Percentiles rank a stretch among this genome's conserved stretches.
These are phyloP conservation scores for Amanita phalloides DNA, from an alignment of 768 basidiomycete species.

Conservation along the genomic window DNA sequence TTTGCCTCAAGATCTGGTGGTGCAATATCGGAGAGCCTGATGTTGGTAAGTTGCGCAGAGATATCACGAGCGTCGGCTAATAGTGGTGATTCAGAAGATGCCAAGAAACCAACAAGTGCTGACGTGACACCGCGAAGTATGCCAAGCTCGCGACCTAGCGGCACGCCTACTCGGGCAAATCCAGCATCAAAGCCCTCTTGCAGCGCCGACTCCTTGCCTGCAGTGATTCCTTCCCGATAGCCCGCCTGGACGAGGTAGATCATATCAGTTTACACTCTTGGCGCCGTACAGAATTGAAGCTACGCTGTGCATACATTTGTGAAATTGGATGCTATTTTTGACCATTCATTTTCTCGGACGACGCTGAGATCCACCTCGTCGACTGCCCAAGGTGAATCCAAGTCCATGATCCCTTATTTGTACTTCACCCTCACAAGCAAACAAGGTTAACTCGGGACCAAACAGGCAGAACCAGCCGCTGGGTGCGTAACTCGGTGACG, in stretches of 20 bases:
- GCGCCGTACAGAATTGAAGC: background rate
- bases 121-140: constrained; percentile 61
- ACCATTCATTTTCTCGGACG: constrained; percentile 49
- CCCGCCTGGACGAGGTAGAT: constrained; percentile 47
- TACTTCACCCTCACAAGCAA: background rate
- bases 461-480: background rate
- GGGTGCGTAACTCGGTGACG: background rate
- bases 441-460: background rate
- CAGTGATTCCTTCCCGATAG: constrained; percentile 93
- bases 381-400: constrained; percentile 59
- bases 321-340: constrained; percentile 55
- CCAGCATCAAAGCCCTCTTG: constrained; percentile 89
- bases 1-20: constrained; percentile 73
- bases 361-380: constrained; percentile 27
- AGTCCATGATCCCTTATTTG: constrained; percentile 4
- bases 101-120: constrained; percentile 49
- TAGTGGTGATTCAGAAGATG: constrained; percentile 15
- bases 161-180: constrained; percentile 62
- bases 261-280: background rate
- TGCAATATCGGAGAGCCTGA: constrained; percentile 63
- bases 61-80: constrained; percentile 43
- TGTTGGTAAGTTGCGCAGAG: constrained; percentile 37
- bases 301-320: constrained; percentile 41
- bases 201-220: constrained; percentile 79
- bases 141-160: constrained; percentile 71